These are phyloP conservation scores for Sclerotinia borealis DNA, from an alignment of 2,329 filamentous ascomycete genomes.

Conservation along the genomic window DNA sequence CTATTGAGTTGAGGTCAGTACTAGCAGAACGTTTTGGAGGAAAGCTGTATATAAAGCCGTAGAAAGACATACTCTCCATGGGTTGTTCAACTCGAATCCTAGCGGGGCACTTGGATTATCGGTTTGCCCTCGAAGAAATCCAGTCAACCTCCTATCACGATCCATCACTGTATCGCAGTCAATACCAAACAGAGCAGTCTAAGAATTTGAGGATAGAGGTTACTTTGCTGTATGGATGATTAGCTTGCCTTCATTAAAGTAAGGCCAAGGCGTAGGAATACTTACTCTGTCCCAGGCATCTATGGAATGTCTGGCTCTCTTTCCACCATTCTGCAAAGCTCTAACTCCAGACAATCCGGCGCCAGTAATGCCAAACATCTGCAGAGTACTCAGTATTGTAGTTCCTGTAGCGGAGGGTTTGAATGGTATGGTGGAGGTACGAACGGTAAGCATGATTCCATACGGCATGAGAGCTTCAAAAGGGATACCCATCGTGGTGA, in stretches of 20 bases:
- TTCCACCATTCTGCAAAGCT: constrained; percentile 36
- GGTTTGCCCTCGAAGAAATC: constrained; percentile 36
- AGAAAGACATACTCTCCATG: constrained; percentile 35
- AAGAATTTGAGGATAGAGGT: neutral
- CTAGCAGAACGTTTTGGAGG: neutral
- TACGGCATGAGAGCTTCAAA: constrained; percentile 39
- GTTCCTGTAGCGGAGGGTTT: neutral
- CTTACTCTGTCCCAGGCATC: constrained; percentile 39
- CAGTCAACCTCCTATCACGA: constrained; percentile 37
- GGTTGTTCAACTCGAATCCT: constrained; percentile 38
- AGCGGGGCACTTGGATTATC: constrained; percentile 34
- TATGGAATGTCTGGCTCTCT: constrained; percentile 35
- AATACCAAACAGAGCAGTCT: constrained; percentile 9
- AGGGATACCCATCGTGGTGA: constrained; percentile 36
- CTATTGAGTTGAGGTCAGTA: constrained; percentile 18
- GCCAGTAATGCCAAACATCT: constrained; percentile 39
- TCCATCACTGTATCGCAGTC: constrained; percentile 36
- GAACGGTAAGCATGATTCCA: constrained; percentile 36
- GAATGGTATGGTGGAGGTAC: constrained; percentile 17
- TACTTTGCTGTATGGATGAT: constrained; percentile 33
- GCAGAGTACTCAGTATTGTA: constrained; percentile 18
- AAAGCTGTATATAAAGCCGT: neutral
- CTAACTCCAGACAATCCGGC: constrained; percentile 35
- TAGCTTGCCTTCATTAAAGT: constrained; percentile 19
- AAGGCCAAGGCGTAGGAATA: neutral